These are phyloP conservation scores for Blastocrithidia nonstop DNA, from an alignment of 208 protist genomes.

Conservation along the genomic window DNA sequence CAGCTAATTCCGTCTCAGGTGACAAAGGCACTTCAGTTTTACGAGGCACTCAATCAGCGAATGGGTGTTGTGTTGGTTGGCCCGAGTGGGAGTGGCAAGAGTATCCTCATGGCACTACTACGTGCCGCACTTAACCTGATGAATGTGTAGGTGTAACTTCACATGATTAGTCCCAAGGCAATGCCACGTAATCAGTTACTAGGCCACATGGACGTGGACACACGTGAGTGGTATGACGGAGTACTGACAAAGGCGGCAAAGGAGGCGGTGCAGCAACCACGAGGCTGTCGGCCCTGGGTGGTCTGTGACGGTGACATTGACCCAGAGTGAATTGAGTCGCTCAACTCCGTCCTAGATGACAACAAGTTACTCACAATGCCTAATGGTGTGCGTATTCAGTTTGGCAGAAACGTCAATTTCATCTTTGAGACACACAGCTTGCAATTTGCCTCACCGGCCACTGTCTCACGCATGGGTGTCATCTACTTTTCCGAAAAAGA, in stretches of 20 bases:
- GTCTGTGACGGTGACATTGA: conserved; percentile 98
- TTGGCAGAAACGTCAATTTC: conserved; percentile 94
- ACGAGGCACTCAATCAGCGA: conserved; percentile 93
- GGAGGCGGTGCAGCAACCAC: conserved; percentile 98
- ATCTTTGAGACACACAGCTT: conserved; percentile 98
- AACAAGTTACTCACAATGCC: conserved; percentile 98
- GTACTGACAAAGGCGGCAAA: conserved; percentile 93
- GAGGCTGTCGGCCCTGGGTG: conserved; percentile 96
- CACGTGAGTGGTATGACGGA: conserved; percentile 99
- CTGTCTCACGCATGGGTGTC: conserved; percentile 98
- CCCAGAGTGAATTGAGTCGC: conserved; percentile 98
- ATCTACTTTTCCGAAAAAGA: conserved; percentile 93
- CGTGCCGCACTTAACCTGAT: conserved; percentile 60
- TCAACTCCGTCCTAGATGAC: conserved; percentile 99
- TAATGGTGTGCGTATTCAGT: conserved; percentile 96
- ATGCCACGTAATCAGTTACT: conserved; percentile 97
- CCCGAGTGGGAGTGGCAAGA: conserved; percentile 96
- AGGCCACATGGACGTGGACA: conserved; percentile 95
- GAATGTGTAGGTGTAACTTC: conserved; percentile 88
- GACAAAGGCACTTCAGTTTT: conserved; percentile 96
- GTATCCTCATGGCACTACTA: conserved; percentile 90
- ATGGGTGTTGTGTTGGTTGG: conserved; percentile 99
- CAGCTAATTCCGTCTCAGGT: conserved; percentile 74
- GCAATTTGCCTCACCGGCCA: conserved; percentile 95
- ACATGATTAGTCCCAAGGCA: conserved; percentile 98